Percentiles rank a stretch among this genome's conserved stretches.
Evolutionary conservation across 805 yeast species (phyloP).

Genomic region (Candida hungchunana): DNA sequence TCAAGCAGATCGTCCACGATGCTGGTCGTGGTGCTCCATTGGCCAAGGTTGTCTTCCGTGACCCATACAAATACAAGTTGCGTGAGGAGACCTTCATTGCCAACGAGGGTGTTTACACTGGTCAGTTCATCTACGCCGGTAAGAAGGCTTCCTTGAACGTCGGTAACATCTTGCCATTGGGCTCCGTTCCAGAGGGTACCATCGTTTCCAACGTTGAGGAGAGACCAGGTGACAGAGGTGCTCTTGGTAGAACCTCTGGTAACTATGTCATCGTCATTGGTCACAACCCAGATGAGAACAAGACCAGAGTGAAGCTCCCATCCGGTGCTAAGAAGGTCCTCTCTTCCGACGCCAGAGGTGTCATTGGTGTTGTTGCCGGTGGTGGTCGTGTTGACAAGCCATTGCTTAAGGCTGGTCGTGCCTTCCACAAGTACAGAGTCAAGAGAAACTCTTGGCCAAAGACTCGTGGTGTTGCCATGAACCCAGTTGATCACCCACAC

Average conservation of each 20-base stretch:
- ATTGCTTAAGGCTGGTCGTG: slow-evolving; percentile 99
- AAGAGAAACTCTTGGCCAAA: slow-evolving; percentile 99
- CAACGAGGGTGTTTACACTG: slow-evolving; percentile 99
- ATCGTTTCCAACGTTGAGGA: slow-evolving; percentile 97
- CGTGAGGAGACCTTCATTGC: slow-evolving; percentile 99
- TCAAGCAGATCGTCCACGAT: slow-evolving; percentile 97
- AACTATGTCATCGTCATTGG: slow-evolving; percentile 98
- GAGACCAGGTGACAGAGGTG: slow-evolving; percentile 99
- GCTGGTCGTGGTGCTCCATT: slow-evolving; percentile 99
- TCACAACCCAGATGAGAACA: slow-evolving; percentile 98
- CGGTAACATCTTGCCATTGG: slow-evolving; percentile 96
- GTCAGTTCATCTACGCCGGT: slow-evolving; percentile 99
- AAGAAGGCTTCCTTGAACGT: slow-evolving; percentile 94
- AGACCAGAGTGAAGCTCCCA: slow-evolving; percentile 99
- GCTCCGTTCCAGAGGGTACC: slow-evolving; percentile 99
- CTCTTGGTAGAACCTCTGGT: slow-evolving; percentile 99
- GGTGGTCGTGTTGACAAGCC: slow-evolving; percentile 99
- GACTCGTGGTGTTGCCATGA: slow-evolving; percentile 99
- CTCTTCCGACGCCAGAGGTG: slow-evolving; percentile 97
- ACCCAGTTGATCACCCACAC: slow-evolving; percentile 99
- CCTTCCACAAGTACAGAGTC: slow-evolving; percentile 98
- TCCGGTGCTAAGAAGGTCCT: slow-evolving; percentile 98
- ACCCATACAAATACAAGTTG: slow-evolving; percentile 97
- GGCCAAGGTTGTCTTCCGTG: slow-evolving; percentile 98
- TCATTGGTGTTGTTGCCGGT: slow-evolving; percentile 99